Evolutionary conservation across 1,284 basidiomycete species (phyloP).

Genomic region (Leccinum subfulvum): DNA sequence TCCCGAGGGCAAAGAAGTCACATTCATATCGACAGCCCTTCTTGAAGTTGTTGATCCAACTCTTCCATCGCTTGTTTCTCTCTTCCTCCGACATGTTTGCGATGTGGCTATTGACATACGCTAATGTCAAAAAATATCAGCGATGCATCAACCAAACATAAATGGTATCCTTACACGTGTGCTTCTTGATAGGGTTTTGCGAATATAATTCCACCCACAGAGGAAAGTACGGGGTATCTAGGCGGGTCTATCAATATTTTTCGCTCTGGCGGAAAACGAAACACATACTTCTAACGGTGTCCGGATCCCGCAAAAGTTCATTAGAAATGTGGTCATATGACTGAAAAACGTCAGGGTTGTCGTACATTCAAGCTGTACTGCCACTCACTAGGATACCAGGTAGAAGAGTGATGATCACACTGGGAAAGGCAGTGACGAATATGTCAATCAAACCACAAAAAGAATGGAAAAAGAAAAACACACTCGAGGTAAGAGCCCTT

Average conservation of each 20-base stretch:
- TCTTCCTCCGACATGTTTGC: not conserved
- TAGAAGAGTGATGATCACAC: constrained; percentile 13
- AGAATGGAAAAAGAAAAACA: constrained; percentile 1
- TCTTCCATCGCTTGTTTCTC: not conserved
- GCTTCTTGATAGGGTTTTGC: not conserved
- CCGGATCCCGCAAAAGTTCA: not conserved
- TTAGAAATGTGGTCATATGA: constrained; percentile 12
- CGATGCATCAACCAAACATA: not conserved
- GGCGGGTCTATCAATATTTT: not conserved
- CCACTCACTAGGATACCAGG: constrained; percentile 14
- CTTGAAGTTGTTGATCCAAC: constrained; percentile 1
- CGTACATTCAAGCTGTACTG: not conserved
- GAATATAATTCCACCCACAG: constrained; percentile 1
- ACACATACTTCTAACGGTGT: constrained; percentile 12
- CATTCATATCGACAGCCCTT: constrained; percentile 7
- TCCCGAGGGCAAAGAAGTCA: constrained; percentile 10
- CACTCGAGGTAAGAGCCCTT: constrained; percentile 12
- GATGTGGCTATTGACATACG: constrained; percentile 10
- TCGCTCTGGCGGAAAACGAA: not conserved
- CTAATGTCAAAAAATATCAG: not conserved
- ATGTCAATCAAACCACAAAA: not conserved
- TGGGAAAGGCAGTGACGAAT: not conserved
- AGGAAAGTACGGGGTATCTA: constrained; percentile 11
- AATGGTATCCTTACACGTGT: constrained; percentile 2
- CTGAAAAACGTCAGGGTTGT: not conserved